Evolutionary conservation across 2,329 filamentous ascomycete species (phyloP).

Genomic region (Tolypocladium endophyticum): DNA sequence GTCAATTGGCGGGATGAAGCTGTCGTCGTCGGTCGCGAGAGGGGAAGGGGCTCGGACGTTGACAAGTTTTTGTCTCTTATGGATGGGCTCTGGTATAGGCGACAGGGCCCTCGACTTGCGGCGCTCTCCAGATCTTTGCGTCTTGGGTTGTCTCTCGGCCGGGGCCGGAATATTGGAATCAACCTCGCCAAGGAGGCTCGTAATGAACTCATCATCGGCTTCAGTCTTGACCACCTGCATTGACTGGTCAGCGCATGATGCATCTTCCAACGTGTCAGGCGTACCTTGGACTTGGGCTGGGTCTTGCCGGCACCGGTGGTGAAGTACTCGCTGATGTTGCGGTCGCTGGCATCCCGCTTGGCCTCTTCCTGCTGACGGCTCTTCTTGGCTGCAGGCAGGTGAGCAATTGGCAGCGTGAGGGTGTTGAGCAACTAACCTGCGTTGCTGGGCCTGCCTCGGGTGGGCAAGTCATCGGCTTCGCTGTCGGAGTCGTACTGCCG

Average conservation of each 20-base stretch:
- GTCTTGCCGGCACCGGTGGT: constrained; percentile 58
- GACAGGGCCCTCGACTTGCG: constrained; percentile 74
- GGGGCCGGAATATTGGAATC: constrained; percentile 57
- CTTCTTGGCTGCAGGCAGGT: constrained; percentile 55
- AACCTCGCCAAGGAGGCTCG: constrained; percentile 75
- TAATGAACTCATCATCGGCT: constrained; percentile 82
- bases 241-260: constrained; percentile 1
- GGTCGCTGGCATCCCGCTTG: constrained; percentile 76
- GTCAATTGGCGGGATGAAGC: constrained; percentile 44
- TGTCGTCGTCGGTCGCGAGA: constrained; percentile 47
- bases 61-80: constrained; percentile 47
- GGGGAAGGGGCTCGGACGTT: constrained; percentile 38
- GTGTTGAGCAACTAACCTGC: constrained; percentile 26
- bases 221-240: constrained; percentile 63
- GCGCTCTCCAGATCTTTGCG: constrained; percentile 63
- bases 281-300: constrained; percentile 72
- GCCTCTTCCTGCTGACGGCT: constrained; percentile 81
- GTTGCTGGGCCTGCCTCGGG: constrained; percentile 39
- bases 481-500: constrained; percentile 63
- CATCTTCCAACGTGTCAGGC: neutral
- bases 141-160: constrained; percentile 45
- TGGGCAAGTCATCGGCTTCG: constrained; percentile 34
- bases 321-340: constrained; percentile 92
- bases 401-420: neutral
- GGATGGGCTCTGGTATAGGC: constrained; percentile 46